Percentiles rank a stretch among this genome's conserved stretches.
Conservation (phyloP, 202 grass and related monocot genomes). For the Bolboschoenoplectus hybrid region DNA sequence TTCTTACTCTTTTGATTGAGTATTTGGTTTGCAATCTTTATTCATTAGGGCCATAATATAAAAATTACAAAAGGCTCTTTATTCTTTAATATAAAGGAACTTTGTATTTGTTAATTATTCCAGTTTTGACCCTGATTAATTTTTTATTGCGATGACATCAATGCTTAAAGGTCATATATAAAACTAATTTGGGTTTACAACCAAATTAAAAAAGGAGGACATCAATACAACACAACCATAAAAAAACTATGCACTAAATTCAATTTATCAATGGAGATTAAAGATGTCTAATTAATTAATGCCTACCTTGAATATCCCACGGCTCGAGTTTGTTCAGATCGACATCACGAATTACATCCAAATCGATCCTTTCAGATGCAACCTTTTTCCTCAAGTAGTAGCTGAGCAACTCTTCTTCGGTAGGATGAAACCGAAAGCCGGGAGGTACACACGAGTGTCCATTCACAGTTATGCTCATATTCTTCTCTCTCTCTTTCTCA, state of each 20-base stretch:
- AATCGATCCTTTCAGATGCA: slow-evolving; percentile 70
- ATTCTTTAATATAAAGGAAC: slow-evolving; percentile 7
- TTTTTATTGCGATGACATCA: background rate
- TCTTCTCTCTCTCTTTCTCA: background rate
- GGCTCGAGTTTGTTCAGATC: slow-evolving; percentile 99
- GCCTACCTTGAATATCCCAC: slow-evolving; percentile 92
- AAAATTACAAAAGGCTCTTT: background rate
- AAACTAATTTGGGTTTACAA: background rate
- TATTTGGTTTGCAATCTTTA: slow-evolving; percentile 3
- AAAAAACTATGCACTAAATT: background rate
- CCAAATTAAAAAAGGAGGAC: background rate
- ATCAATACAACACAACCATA: background rate
- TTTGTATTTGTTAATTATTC: slow-evolving; percentile 26
- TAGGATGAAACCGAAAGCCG: slow-evolving; percentile 94
- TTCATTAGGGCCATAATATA: background rate
- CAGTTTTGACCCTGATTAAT: background rate
- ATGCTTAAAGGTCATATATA: background rate
- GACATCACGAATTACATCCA: slow-evolving; percentile 93
- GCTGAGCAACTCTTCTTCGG: slow-evolving; percentile 92
- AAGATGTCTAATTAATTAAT: background rate
- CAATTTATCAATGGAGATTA: background rate
- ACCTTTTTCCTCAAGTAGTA: slow-evolving; percentile 99
- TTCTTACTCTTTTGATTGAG: background rate
- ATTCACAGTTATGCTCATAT: slow-evolving; percentile 94
- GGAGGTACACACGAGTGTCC: slow-evolving; percentile 92